phyloP scores from a whole-genome alignment of 306 rosid genomes.

The Gastrolobium bilobum region DNA sequence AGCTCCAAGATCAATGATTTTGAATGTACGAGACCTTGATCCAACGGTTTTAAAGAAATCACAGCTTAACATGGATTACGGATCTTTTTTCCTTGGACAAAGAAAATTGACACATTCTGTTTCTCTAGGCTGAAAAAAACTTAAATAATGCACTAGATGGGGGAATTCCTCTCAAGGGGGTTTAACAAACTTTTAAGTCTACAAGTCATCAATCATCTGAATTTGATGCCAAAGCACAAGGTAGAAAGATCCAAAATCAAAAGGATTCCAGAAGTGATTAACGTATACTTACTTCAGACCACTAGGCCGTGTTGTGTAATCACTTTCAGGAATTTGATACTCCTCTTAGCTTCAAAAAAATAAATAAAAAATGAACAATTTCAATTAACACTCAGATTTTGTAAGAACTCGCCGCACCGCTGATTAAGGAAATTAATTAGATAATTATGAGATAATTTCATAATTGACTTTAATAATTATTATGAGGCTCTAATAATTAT shows the following conservation, averaged over 20 bases:
- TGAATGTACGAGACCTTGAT: conserved; percentile 89
- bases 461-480: no score
- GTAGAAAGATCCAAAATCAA: conserved; percentile 32
- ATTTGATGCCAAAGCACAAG: conserved; percentile 10
- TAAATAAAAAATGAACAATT: conserved; percentile 2
- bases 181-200: conserved; percentile 1
- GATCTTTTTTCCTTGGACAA: conserved; percentile 35
- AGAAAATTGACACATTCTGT: conserved; percentile 19
- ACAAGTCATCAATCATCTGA: neutral
- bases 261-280: conserved; percentile 18
- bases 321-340: conserved; percentile 91
- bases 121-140: neutral
- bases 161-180: neutral
- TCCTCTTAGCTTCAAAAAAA: conserved; percentile 53
- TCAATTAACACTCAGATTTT: conserved; percentile 18
- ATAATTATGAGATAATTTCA: no score
- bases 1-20: conserved; percentile 98
- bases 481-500: no score
- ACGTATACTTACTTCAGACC: conserved; percentile 85
- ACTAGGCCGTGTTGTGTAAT: conserved; percentile 82
- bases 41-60: conserved; percentile 43
- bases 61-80: conserved; percentile 35
- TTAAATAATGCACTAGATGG: neutral
- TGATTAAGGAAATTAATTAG: no score
- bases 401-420: no score